Evolutionary conservation across 495 filamentous ascomycete genomes (phyloP).

Genomic region (Aspergillus nanangensis): DNA sequence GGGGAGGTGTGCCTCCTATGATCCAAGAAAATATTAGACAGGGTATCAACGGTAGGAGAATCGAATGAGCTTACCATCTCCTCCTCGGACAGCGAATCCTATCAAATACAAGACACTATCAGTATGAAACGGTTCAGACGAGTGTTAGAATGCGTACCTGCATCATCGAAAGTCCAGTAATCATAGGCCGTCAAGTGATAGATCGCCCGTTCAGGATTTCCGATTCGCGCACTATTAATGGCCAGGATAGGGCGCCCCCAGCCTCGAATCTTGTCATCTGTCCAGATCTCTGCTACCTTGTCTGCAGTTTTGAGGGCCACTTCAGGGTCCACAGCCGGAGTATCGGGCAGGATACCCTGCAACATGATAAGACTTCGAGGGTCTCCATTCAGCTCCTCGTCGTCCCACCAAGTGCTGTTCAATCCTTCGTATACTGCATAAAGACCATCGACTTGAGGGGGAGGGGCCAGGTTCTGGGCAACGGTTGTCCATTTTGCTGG

Average conservation of each 20-base stretch:
- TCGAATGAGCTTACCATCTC: conserved; percentile 8
- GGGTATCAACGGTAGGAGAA: too few species aligned
- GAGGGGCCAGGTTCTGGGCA: conserved; percentile 5
- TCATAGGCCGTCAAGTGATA: conserved; percentile 14
- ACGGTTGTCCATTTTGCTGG: conserved; percentile 7
- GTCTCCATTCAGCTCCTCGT: conserved; percentile 6
- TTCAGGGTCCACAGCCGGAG: conserved; percentile 5
- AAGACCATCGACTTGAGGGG: conserved; percentile 4
- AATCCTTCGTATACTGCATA: conserved; percentile 14
- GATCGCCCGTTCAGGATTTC: conserved; percentile 7
- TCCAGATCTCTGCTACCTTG: conserved; percentile 10
- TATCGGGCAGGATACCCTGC: conserved; percentile 13
- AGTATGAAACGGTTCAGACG: neutral
- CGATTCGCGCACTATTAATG: conserved; percentile 12
- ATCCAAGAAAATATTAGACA: too few species aligned
- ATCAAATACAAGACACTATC: neutral
- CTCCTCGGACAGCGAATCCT: conserved; percentile 13
- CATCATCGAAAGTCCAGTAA: conserved; percentile 15
- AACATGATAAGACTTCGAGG: conserved; percentile 16
- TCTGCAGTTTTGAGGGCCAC: conserved; percentile 9
- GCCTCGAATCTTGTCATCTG: conserved; percentile 8
- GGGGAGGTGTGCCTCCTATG: conserved; percentile 13
- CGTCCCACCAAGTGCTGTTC: conserved; percentile 11
- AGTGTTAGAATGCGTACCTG: conserved; percentile 4
- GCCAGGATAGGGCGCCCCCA: conserved; percentile 13